Evolutionary conservation across 2,329 filamentous ascomycete genomes (phyloP).

Genomic region (Trichoderma sp.): DNA sequence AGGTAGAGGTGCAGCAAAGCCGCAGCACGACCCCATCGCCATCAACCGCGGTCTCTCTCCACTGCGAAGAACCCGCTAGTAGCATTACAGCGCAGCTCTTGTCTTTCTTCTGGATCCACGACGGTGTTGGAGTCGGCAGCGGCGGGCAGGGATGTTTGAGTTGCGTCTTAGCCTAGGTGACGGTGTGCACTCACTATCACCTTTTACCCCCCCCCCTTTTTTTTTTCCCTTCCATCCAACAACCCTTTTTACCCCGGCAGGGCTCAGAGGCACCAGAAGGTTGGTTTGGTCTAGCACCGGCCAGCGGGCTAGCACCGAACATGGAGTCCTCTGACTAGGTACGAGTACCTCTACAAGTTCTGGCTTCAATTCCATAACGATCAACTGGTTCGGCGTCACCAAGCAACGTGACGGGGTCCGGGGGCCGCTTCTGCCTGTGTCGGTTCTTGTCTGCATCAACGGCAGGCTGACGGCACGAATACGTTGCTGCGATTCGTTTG

Average conservation of each 20-base stretch:
- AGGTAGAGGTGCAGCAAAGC: constrained; percentile 13
- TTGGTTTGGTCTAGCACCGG: constrained; percentile 3
- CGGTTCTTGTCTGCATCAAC: background rate
- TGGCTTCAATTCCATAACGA: background rate
- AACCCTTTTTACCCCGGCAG: constrained; percentile 5
- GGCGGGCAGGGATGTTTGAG: constrained; percentile 12
- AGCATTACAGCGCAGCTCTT: constrained; percentile 11
- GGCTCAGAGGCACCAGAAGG: constrained; percentile 19
- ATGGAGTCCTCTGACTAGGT: background rate
- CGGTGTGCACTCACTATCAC: constrained; percentile 11
- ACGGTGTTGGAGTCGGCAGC: constrained; percentile 12
- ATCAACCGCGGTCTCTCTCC: constrained; percentile 16
- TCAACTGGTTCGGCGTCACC: background rate
- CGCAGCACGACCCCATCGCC: constrained; percentile 16
- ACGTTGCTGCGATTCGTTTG: constrained; percentile 1
- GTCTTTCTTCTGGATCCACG: constrained; percentile 13
- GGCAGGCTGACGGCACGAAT: background rate
- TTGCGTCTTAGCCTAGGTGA: constrained; percentile 16
- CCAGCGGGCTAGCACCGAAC: background rate
- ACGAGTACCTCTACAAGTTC: background rate
- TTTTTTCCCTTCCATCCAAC: background rate
- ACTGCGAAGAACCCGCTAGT: constrained; percentile 13
- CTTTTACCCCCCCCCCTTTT: background rate
- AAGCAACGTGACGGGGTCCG: background rate
- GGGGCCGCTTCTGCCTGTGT: background rate